Conservation (phyloP, 257 asterid genomes). For the Rehmannia glutinosa region DNA sequence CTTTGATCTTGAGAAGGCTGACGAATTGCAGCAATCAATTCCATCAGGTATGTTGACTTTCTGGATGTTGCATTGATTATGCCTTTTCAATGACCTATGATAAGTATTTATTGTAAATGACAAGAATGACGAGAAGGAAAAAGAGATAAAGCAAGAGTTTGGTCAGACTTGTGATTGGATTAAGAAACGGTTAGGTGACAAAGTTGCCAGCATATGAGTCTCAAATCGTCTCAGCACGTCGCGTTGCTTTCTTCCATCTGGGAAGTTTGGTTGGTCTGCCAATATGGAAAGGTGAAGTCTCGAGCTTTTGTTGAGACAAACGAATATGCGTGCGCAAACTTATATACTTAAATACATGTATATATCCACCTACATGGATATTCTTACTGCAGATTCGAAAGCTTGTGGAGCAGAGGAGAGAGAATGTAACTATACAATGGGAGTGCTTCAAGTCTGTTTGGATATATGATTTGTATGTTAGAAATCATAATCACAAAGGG, state of each 20-base stretch:
- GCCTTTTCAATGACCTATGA: neutral
- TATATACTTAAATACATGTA: no score
- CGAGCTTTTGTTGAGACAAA: neutral
- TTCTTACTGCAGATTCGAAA: constrained; percentile 55
- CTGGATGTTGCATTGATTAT: no score
- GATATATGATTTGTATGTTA: no score
- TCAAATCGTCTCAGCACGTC: constrained; percentile 88
- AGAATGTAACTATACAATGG: constrained; percentile 71
- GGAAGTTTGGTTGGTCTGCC: constrained; percentile 99
- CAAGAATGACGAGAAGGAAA: constrained; percentile 83
- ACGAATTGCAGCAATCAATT: no score
- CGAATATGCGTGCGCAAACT: neutral
- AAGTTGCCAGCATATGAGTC: constrained; percentile 83
- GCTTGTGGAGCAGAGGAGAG: constrained; percentile 54
- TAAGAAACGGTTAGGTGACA: constrained; percentile 72
- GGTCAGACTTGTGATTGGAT: constrained; percentile 93
- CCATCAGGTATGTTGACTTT: no score
- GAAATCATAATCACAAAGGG: no score
- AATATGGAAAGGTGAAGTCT: constrained; percentile 87
- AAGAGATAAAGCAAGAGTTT: constrained; percentile 81
- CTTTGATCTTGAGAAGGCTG: no score
- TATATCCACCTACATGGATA: neutral
- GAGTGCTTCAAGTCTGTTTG: constrained; percentile 92
- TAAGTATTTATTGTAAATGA: constrained; percentile 53
- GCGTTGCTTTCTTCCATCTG: constrained; percentile 95